Conservation (phyloP, 106 monocot species). For the Chionographis japonica region DNA sequence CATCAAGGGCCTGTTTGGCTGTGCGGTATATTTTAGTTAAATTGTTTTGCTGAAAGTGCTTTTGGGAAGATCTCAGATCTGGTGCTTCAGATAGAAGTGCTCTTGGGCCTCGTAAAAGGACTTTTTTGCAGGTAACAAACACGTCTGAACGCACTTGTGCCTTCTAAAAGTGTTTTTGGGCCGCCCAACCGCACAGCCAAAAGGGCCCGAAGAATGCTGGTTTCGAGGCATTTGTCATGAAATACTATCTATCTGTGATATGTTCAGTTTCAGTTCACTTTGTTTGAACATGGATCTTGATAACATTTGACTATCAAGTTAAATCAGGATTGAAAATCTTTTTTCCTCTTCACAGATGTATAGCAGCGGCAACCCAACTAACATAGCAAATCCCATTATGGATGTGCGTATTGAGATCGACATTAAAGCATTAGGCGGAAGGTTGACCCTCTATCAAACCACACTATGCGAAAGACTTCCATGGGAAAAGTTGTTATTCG, state of each 20-base stretch:
- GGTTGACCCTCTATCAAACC: constrained; percentile 69
- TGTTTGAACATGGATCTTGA: not conserved
- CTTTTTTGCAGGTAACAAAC: no score
- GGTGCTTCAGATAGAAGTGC: no score
- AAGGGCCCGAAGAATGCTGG: not conserved
- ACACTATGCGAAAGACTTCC: constrained; percentile 62
- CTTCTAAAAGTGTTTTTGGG: no score
- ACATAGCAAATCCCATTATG: constrained; percentile 87
- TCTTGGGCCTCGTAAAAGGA: no score
- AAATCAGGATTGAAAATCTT: not conserved
- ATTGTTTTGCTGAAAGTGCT: no score
- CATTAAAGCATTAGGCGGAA: constrained; percentile 68
- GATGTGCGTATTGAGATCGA: constrained; percentile 87
- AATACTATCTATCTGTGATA: not conserved
- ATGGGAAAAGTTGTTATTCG: constrained; percentile 33
- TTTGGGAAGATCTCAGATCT: no score
- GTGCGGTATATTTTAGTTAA: no score
- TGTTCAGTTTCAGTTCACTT: not conserved
- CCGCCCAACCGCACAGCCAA: no score
- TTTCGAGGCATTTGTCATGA: not conserved
- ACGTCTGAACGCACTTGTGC: no score
- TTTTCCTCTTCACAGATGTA: constrained; percentile 64
- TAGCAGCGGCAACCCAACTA: constrained; percentile 98
- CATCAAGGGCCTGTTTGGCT: no score
- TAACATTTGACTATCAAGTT: not conserved